Percentiles rank a stretch among this genome's conserved stretches.
Conservation (phyloP, 148 eudicot species). For the Polygonum maritimum region DNA sequence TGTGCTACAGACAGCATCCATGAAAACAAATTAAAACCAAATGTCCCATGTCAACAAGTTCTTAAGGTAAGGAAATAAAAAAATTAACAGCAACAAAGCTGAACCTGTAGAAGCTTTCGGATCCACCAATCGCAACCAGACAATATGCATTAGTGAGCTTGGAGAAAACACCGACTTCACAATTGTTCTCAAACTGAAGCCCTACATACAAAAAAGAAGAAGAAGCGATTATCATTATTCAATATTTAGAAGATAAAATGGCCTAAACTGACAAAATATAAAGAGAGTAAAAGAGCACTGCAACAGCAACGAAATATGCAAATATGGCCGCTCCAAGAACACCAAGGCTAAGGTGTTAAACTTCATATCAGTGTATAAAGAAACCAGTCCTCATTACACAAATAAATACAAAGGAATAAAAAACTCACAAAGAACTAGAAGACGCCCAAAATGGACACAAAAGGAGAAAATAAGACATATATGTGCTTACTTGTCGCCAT, state of each 20-base stretch:
- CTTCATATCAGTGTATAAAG: background rate
- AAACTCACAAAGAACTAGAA: background rate
- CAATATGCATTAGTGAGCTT: constrained; percentile 88
- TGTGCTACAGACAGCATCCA: constrained; percentile 25
- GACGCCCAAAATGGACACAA: background rate
- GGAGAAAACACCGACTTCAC: constrained; percentile 78
- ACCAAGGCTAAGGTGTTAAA: background rate
- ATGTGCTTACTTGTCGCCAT: constrained; percentile 43
- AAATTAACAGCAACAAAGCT: background rate
- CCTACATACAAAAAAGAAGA: constrained; percentile 26
- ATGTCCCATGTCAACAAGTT: background rate
- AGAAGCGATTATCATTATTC: background rate
- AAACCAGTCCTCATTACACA: background rate
- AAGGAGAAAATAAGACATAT: background rate
- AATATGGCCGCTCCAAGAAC: background rate
- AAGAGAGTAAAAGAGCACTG: background rate
- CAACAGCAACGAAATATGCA: background rate
- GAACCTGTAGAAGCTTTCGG: constrained; percentile 85
- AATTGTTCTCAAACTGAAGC: constrained; percentile 78
- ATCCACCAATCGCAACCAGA: constrained; percentile 84
- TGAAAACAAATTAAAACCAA: background rate
- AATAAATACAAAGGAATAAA: background rate
- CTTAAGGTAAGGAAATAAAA: background rate
- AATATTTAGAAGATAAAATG: background rate
- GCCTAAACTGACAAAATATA: background rate